A percentile compares a stretch with the other conserved stretches of the same genome.
These are phyloP conservation scores for Mucor velutinosus DNA, from an alignment of 371 early-diverging fungal genomes.

Conservation along the genomic window DNA sequence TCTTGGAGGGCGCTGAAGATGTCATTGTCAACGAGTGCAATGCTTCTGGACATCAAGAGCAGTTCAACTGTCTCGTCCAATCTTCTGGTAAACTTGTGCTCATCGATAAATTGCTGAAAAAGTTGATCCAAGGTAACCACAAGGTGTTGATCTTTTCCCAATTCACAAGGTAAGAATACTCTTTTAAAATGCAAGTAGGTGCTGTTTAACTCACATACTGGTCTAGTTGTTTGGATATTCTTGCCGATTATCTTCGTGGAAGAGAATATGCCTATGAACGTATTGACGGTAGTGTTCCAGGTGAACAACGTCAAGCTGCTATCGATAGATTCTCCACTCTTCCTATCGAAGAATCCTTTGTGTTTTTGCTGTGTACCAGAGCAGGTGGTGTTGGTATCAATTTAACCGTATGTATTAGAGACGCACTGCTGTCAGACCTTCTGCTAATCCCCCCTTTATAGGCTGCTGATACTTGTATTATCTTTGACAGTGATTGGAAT, in stretches of 20 bases:
- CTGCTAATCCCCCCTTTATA: conserved; percentile 3
- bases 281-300: conserved; percentile 88
- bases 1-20: conserved; percentile 85
- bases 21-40: conserved; percentile 68
- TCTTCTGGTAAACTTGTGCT: conserved; percentile 86
- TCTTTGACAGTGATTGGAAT: conserved; percentile 97
- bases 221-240: conserved; percentile 30
- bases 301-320: conserved; percentile 88
- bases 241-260: conserved; percentile 85
- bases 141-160: conserved; percentile 95
- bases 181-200: not conserved
- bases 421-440: not conserved
- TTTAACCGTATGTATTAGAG: conserved; percentile 51
- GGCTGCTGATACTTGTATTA: conserved; percentile 93
- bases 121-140: conserved; percentile 79
- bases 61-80: conserved; percentile 76
- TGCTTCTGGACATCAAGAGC: conserved; percentile 59
- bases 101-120: conserved; percentile 83
- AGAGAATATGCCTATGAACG: conserved; percentile 79
- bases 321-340: conserved; percentile 88
- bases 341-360: conserved; percentile 74
- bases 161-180: conserved; percentile 68
- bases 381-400: conserved; percentile 96
- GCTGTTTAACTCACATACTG: not conserved
- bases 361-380: conserved; percentile 83